These are phyloP conservation scores for Aureobasidium sp. DNA, from an alignment of 2,329 filamentous ascomycete species.

Conservation along the genomic window DNA sequence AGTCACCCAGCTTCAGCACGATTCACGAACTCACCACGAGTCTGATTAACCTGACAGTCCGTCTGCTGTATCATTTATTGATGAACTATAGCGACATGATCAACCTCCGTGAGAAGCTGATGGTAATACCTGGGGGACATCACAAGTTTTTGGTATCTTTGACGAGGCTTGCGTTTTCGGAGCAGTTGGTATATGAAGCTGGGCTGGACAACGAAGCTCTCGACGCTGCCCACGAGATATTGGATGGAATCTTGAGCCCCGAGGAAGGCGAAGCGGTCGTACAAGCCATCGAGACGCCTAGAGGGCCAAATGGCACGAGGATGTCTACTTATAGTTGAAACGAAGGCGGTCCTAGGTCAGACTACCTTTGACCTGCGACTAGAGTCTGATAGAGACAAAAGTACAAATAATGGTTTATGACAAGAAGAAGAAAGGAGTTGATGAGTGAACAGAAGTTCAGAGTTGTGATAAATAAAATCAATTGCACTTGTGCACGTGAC, in stretches of 20 bases:
- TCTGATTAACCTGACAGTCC: conserved; percentile 53
- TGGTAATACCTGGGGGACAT: conserved; percentile 60
- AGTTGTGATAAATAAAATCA: conserved; percentile 40
- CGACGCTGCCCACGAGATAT: conserved; percentile 71
- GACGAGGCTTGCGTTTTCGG: conserved; percentile 77
- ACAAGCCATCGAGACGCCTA: conserved; percentile 36
- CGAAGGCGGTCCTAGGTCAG: neutral
- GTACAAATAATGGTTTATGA: neutral
- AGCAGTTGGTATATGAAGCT: conserved; percentile 68
- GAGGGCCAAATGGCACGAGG: conserved; percentile 18
- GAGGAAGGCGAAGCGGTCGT: conserved; percentile 63
- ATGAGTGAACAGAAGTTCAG: neutral
- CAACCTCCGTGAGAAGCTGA: conserved; percentile 65
- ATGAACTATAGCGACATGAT: conserved; percentile 49
- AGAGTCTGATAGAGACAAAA: neutral
- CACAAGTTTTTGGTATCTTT: conserved; percentile 79
- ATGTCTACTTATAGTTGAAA: neutral
- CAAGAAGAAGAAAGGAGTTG: neutral
- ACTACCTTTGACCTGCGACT: neutral
- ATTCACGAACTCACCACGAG: conserved; percentile 37
- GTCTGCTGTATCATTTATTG: conserved; percentile 55
- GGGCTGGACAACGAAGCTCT: conserved; percentile 71
- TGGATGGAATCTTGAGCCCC: conserved; percentile 74
- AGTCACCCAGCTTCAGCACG: conserved; percentile 22
- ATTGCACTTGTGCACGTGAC: conserved; percentile 9